Conservation (phyloP, 352 stramenopile genomes). For the Blastocystis hominis region DNA sequence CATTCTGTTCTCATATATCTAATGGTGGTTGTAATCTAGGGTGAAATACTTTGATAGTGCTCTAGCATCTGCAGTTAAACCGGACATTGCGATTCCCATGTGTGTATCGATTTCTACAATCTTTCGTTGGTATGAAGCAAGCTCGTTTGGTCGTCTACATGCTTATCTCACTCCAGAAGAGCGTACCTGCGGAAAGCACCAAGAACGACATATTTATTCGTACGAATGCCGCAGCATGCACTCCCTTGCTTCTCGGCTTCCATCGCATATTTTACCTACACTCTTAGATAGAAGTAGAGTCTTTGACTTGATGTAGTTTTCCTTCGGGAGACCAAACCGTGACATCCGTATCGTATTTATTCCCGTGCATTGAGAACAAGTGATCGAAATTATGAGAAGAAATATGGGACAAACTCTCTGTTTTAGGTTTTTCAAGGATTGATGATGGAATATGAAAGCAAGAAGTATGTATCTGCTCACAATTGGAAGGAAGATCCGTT, state of each 20-base stretch:
- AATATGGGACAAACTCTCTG: too few species aligned
- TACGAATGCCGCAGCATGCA: slow-evolving; percentile 72
- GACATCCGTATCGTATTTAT: slow-evolving; percentile 81
- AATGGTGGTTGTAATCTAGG: background rate
- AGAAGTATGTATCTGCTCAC: too few species aligned
- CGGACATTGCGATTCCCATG: slow-evolving; percentile 75
- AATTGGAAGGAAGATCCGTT: too few species aligned
- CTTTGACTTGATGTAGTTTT: slow-evolving; percentile 71
- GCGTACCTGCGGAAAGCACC: slow-evolving; percentile 63
- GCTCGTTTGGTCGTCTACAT: slow-evolving; percentile 59
- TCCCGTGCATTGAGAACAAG: slow-evolving; percentile 78
- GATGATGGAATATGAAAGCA: too few species aligned
- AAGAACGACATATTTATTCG: slow-evolving; percentile 73
- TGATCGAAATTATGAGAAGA: too few species aligned
- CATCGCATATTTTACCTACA: slow-evolving; percentile 74
- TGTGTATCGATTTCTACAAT: slow-evolving; percentile 79
- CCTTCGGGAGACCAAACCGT: slow-evolving; percentile 78
- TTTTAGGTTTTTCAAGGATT: too few species aligned
- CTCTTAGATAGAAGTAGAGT: slow-evolving; percentile 57
- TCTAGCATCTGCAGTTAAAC: slow-evolving; percentile 73
- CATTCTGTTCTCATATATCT: slow-evolving; percentile 79
- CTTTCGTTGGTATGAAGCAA: slow-evolving; percentile 77
- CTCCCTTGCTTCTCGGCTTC: slow-evolving; percentile 78
- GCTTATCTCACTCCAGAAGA: background rate
- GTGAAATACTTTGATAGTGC: slow-evolving; percentile 65